A percentile compares a stretch with the other conserved stretches of the same genome.
Evolutionary conservation across 176 grass and related monocot genomes (phyloP).

Genomic region (Carex cristatella): DNA sequence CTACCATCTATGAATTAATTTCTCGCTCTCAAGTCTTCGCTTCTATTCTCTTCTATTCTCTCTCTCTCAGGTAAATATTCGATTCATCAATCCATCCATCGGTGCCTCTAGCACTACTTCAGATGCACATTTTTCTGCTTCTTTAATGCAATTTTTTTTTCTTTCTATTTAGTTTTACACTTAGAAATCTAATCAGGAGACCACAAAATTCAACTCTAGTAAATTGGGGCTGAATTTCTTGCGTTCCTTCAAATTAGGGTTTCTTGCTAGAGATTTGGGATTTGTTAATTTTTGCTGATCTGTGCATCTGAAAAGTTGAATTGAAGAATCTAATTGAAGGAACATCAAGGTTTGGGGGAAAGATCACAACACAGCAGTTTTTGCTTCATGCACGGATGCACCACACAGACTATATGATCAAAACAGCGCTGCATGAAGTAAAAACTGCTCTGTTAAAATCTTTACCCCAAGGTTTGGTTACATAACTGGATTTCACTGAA

Average conservation of each 20-base stretch:
- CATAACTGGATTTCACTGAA: too few relatives aligned
- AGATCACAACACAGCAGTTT: too few relatives aligned
- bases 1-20: not conserved
- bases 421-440: too few relatives aligned
- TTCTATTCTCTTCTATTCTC: too few relatives aligned
- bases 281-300: not conserved
- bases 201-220: not conserved
- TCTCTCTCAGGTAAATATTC: not conserved
- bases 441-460: too few relatives aligned
- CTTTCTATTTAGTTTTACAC: not conserved
- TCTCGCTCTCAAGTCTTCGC: not conserved
- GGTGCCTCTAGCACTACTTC: not conserved
- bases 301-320: not conserved
- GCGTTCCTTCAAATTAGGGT: not conserved
- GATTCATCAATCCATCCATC: not conserved
- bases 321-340: not conserved
- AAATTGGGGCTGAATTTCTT: not conserved
- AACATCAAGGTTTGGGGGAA: too few relatives aligned
- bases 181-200: not conserved
- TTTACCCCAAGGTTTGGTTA: too few relatives aligned
- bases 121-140: not conserved
- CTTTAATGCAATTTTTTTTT: not conserved
- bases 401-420: too few relatives aligned
- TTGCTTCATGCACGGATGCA: too few relatives aligned
- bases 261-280: not conserved